A percentile compares a stretch with the other conserved stretches of the same genome.
phyloP scores from a whole-genome alignment of 441 rosid species.

The Biscutella laevigata region DNA sequence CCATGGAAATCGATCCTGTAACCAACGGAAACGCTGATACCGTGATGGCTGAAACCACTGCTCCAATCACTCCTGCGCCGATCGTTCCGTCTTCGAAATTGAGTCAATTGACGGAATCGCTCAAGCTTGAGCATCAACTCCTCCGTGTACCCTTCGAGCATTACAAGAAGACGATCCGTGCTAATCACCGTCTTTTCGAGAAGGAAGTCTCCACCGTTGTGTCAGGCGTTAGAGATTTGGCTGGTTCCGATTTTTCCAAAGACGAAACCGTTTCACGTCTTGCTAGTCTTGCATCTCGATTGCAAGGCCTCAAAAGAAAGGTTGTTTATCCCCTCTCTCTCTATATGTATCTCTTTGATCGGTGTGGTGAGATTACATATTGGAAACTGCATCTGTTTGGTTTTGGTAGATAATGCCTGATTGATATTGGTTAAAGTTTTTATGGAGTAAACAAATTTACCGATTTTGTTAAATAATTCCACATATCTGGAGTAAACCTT shows the following conservation, averaged over 20 bases:
- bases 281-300: slow-evolving; percentile 69
- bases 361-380: not conserved
- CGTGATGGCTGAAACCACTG: slow-evolving; percentile 18
- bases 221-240: slow-evolving; percentile 47
- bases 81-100: slow-evolving; percentile 37
- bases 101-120: slow-evolving; percentile 62
- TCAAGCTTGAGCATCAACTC: slow-evolving; percentile 84
- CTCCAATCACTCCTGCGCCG: slow-evolving; percentile 21
- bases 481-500: slow-evolving; percentile 2
- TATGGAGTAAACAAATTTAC: not conserved
- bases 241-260: slow-evolving; percentile 46
- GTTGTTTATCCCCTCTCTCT: slow-evolving; percentile 29
- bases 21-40: slow-evolving; percentile 51
- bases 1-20: slow-evolving; percentile 59
- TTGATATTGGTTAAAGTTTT: not conserved
- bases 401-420: not conserved
- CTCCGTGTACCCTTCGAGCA: slow-evolving; percentile 90
- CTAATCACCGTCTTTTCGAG: slow-evolving; percentile 65
- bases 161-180: slow-evolving; percentile 81
- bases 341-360: slow-evolving; percentile 5
- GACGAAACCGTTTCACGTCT: slow-evolving; percentile 69
- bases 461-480: not conserved
- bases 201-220: slow-evolving; percentile 65
- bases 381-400: not conserved
- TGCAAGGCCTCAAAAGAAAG: slow-evolving; percentile 92